Conservation (phyloP, 140 eudicot species). For the Senecio squalidus region DNA sequence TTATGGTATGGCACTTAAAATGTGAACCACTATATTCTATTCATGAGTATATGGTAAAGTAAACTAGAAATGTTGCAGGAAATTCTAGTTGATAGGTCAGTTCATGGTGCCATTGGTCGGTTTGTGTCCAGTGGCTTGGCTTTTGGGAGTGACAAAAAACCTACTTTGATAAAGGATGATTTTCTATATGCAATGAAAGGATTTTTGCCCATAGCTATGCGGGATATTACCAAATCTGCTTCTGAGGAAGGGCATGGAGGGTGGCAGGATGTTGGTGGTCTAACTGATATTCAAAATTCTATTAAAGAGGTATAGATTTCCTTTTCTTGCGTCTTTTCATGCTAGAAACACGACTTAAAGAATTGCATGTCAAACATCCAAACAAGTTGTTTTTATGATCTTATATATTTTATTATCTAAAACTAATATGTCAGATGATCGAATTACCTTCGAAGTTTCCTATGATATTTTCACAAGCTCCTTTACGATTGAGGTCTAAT, state of each 20-base stretch:
- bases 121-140: conserved; percentile 46
- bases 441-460: conserved; percentile 94
- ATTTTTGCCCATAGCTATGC: conserved; percentile 93
- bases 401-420: too few species aligned
- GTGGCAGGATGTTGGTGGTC: conserved; percentile 98
- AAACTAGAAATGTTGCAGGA: conserved; percentile 37
- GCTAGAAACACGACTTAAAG: background rate
- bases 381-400: too few species aligned
- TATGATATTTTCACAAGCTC: conserved; percentile 74
- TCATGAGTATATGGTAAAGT: background rate
- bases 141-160: conserved; percentile 37
- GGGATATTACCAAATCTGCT: conserved; percentile 79
- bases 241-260: conserved; percentile 73
- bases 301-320: conserved; percentile 64
- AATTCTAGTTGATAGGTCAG: conserved; percentile 78
- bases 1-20: background rate
- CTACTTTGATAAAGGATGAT: conserved; percentile 64
- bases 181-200: conserved; percentile 73
- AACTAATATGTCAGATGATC: conserved; percentile 55
- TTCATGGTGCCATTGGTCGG: conserved; percentile 78
- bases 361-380: background rate
- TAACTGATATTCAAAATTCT: conserved; percentile 69
- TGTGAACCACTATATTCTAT: background rate
- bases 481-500: conserved; percentile 86
- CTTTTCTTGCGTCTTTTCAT: background rate